Percentiles rank a stretch among this genome's conserved stretches.
Conservation (phyloP, 768 basidiomycete species). For the Chiua virens region DNA sequence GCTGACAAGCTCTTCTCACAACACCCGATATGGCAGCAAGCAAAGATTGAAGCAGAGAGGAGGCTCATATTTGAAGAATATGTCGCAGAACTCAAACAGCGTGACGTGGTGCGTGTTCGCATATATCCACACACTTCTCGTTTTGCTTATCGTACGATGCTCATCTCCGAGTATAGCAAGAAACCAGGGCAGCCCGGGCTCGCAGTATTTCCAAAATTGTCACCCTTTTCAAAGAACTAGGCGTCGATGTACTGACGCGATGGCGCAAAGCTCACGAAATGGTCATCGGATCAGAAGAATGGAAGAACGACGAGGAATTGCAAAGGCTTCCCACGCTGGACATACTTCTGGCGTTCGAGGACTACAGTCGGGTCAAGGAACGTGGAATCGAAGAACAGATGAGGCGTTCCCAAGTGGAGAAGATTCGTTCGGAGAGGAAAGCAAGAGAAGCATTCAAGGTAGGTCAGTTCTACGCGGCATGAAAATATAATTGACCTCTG, state of each 20-base stretch:
- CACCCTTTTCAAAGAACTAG: constrained; percentile 78
- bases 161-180: constrained; percentile 52
- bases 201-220: constrained; percentile 85
- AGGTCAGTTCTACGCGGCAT: neutral
- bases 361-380: constrained; percentile 87
- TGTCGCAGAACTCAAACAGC: constrained; percentile 77
- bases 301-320: constrained; percentile 74
- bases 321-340: constrained; percentile 86
- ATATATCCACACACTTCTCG: neutral
- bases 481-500: neutral
- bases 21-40: constrained; percentile 91
- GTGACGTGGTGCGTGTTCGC: constrained; percentile 72
- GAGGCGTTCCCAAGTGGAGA: constrained; percentile 77
- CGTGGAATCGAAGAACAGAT: constrained; percentile 89
- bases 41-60: constrained; percentile 82
- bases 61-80: constrained; percentile 91
- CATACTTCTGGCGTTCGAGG: constrained; percentile 91
- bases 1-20: constrained; percentile 83
- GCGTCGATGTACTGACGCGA: constrained; percentile 90
- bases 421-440: constrained; percentile 81
- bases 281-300: constrained; percentile 75
- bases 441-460: constrained; percentile 91
- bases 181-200: constrained; percentile 70
- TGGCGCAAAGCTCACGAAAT: constrained; percentile 85
- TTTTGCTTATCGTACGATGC: constrained; percentile 5